Evolutionary conservation across 176 grass and related monocot genomes (phyloP), one percentile per base, ranked within the genome.

Genomic region (Carex scoparia): DNA sequence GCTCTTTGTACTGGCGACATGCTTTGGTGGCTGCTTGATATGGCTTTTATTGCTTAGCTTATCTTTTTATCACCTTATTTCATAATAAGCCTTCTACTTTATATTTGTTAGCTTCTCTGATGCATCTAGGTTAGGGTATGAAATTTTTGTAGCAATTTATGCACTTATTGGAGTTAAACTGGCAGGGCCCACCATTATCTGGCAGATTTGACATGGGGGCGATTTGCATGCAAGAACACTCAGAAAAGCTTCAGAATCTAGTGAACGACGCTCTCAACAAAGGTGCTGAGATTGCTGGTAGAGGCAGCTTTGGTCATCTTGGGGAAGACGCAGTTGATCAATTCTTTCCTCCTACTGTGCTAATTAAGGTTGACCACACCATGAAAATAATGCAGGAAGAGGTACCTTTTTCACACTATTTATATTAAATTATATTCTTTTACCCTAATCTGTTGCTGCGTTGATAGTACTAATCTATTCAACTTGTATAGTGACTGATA

Each of bases 341-440:
- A 4, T 98, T 92, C 90, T 98, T 95, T 40, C 89, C 88, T 64
- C 96, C 96, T 83, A 98, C 96, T 88, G 93, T 98, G 40, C 81
- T 98, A 56, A 88, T 95, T 71, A 98, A 98, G 80, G 96, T 98
- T 88, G 40, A 98, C 71, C 96, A 98, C 77, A 90, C 90, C n/a
- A 98, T 98, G 96, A 95, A 92, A 84, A 85, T 98, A 67, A 98
- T 98, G 96, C 96, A 94, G 80, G 96, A 95, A 84, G 96, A 98
- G 93, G 96, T 98, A 95, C 2, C 32, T 85, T 54, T 84, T 4
- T 49, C 85, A 42, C 16, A 8, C 1, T 5, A 69, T 35, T 37
- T 51, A 51, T 5, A 6, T 40, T 40, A 40, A 40, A 40, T 6
- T 40, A 40, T 3, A 35, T 35, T 35, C 1, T 35, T 35, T 35